Conservation (phyloP, 495 filamentous ascomycete species). For the Stereocaulon alpinum region DNA sequence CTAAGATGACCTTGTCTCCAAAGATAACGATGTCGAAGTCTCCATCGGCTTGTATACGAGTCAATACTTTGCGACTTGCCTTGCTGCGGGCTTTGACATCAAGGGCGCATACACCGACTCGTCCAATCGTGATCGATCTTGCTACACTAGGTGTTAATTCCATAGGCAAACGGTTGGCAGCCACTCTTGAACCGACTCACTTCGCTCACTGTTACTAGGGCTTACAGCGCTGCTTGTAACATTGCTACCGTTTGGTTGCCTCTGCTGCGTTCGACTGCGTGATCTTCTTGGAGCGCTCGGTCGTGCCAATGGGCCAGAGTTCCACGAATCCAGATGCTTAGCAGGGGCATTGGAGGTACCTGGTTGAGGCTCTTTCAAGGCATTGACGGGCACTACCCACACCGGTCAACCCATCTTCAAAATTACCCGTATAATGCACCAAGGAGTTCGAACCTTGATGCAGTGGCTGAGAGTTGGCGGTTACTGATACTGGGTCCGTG, state of each 20-base stretch:
- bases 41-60: conserved; percentile 74
- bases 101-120: conserved; percentile 88
- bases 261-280: conserved; percentile 55
- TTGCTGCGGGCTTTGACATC: conserved; percentile 95
- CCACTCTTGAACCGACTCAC: background rate
- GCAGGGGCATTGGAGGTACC: conserved; percentile 6
- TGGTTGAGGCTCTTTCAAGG: conserved; percentile 8
- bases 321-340: conserved; percentile 19
- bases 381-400: conserved; percentile 12
- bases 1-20: conserved; percentile 94
- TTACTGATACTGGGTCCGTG: conserved; percentile 22
- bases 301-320: conserved; percentile 18
- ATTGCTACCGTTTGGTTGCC: conserved; percentile 68
- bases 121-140: conserved; percentile 34
- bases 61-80: conserved; percentile 89
- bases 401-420: background rate
- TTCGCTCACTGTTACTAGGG: conserved; percentile 23
- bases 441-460: conserved; percentile 11
- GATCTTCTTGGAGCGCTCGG: conserved; percentile 41
- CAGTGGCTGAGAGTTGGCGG: conserved; percentile 19
- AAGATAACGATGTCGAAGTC: conserved; percentile 96
- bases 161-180: background rate
- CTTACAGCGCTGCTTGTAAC: conserved; percentile 55
- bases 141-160: background rate
- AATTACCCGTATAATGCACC: background rate